Percentiles rank a stretch among this genome's conserved stretches.
phyloP scores from a whole-genome alignment of 2,329 filamentous ascomycete species.

The Fusarium anthophilum region DNA sequence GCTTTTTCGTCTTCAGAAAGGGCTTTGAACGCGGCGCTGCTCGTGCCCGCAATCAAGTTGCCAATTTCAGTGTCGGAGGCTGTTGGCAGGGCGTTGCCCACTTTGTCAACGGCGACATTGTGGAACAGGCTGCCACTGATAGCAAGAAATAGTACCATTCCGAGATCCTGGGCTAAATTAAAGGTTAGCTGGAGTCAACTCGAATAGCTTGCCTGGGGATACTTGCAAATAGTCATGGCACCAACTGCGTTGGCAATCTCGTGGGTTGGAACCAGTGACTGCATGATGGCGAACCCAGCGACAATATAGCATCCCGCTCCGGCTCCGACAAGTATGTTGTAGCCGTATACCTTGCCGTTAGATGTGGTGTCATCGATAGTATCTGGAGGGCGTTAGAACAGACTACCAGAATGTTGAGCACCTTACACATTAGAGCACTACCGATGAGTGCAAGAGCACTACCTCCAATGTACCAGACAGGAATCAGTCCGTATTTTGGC shows the following conservation, averaged over 20 bases:
- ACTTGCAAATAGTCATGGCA: not conserved
- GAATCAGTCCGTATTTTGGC: not conserved
- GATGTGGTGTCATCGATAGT: not conserved
- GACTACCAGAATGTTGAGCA: fast-evolving
- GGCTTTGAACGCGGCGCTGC: not conserved
- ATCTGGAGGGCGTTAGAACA: not conserved
- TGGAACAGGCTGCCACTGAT: not conserved
- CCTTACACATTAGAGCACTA: not conserved
- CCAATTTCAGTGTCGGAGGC: not conserved
- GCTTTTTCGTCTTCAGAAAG: not conserved
- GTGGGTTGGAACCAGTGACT: not conserved
- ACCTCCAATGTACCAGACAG: not conserved
- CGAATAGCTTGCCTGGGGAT: fast-evolving
- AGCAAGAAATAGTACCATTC: not conserved
- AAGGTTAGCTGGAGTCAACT: fast-evolving
- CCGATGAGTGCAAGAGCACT: not conserved
- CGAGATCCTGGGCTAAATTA: not conserved
- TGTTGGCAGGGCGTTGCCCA: not conserved
- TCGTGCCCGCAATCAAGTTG: not conserved
- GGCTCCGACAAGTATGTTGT: not conserved
- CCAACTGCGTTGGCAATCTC: not conserved
- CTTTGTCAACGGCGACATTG: not conserved
- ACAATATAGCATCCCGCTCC: not conserved
- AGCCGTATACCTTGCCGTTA: not conserved
- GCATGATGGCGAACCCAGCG: not conserved